Base-by-base conservation (phyloP, 805 yeast species). In the Starmera dryadoides region DNA sequence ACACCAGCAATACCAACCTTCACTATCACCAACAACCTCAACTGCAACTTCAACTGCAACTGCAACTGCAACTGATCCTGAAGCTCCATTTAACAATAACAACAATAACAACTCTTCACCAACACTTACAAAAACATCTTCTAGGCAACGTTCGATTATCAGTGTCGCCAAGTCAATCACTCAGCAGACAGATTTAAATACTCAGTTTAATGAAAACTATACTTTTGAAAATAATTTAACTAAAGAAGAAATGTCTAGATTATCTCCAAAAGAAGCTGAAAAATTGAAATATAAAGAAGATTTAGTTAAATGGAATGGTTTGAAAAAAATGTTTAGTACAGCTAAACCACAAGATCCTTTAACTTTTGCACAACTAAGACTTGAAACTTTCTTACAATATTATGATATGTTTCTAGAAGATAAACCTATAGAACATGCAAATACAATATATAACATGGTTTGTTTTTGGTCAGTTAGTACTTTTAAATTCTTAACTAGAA, bases 391-490 rank as follows among this genome's bases (percentile, higher is more conserved):
- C n/a, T 25, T 50, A 1, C 49, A 46, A 12, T 40, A 39, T 12
- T 55, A 52, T 32, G 52, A 53, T 33, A 20, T 43, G 1, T 19
- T 39, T 4, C 19, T 54, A 4, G 22, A 33, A 6, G 42, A 38
- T 2, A 44, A 42, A 2, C 30, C 35, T 1, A 17, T 18, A 5
- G 30, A 18, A 4, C 33, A 42, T 5, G 25, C 17, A 28, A 38
- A 35, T 14, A 44, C 34, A 20, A 41, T 41, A 34, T 16, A 35
- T 14, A 49, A 51, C 31, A 34, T 37, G 3, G 16, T 47, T 4
- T 40, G 40, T 2, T 50, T 38, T 23, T 55, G 58, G 55, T 39
- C 52, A 2, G 35, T 51, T 14, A 44, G 43, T 11, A 52, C 52
- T 2, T 29, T 55, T n/a, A 53, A 50, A 30, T 37, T 37, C 11